A percentile compares a stretch with the other conserved stretches of the same genome.
Evolutionary conservation across 2,329 filamentous ascomycete genomes (phyloP).

Genomic region (Neoascochyta sp.): DNA sequence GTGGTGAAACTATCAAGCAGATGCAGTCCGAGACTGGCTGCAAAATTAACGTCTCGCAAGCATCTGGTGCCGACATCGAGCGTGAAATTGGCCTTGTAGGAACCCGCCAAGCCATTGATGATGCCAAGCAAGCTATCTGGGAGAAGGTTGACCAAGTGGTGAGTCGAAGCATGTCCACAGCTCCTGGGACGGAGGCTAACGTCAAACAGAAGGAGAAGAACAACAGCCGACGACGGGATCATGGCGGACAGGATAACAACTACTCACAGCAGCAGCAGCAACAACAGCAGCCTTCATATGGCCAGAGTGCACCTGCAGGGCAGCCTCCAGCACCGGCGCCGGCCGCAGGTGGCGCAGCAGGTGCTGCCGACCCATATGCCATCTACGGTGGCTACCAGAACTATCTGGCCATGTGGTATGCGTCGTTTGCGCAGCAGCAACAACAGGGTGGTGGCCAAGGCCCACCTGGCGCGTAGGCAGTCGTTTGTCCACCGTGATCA

Average conservation of each 20-base stretch:
- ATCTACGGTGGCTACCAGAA: conserved; percentile 79
- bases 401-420: conserved; percentile 78
- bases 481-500: conserved; percentile 31
- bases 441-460: conserved; percentile 29
- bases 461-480: conserved; percentile 36
- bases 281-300: conserved; percentile 37
- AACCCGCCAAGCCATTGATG: conserved; percentile 69
- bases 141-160: conserved; percentile 90
- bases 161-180: conserved; percentile 41
- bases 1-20: conserved; percentile 88
- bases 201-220: conserved; percentile 46
- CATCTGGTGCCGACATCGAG: conserved; percentile 73
- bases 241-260: conserved; percentile 38
- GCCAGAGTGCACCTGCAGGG: conserved; percentile 32
- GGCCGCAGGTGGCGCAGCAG: conserved; percentile 49
- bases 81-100: conserved; percentile 86
- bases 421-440: conserved; percentile 59
- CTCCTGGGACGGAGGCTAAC: conserved; percentile 11
- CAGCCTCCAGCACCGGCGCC: conserved; percentile 25
- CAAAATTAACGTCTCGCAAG: conserved; percentile 90
- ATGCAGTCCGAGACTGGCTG: conserved; percentile 86
- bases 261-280: conserved; percentile 48
- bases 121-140: conserved; percentile 79
- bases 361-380: conserved; percentile 57
- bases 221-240: conserved; percentile 41